Percentiles rank a stretch among this genome's conserved stretches.
Conservation (phyloP, 2,329 filamentous ascomycete genomes). For the Paramyrothecium sp. region DNA sequence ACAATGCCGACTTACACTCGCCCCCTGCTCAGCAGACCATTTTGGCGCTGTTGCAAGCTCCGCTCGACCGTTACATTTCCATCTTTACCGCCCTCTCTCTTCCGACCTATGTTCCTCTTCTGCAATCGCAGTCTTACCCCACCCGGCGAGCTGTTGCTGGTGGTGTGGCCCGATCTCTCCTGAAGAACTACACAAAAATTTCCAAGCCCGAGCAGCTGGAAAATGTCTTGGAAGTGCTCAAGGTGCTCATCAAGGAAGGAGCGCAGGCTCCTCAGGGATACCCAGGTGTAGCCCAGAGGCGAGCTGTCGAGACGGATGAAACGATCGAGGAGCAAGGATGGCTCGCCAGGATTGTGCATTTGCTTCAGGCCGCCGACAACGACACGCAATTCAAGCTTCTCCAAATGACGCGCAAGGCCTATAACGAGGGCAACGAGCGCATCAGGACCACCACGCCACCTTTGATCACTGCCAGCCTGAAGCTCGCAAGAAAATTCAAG, state of each 20-base stretch:
- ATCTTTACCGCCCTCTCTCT: constrained; percentile 95
- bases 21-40: constrained; percentile 84
- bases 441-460: constrained; percentile 95
- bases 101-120: constrained; percentile 86
- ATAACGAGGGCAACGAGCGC: constrained; percentile 87
- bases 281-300: constrained; percentile 74
- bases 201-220: constrained; percentile 77
- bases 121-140: constrained; percentile 89
- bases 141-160: constrained; percentile 88
- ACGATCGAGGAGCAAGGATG: constrained; percentile 98
- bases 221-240: constrained; percentile 82
- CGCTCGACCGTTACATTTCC: constrained; percentile 84
- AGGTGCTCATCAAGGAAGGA: constrained; percentile 91
- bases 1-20: constrained; percentile 93
- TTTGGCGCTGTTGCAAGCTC: constrained; percentile 84
- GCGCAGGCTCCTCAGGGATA: constrained; percentile 82
- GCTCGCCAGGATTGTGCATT: constrained; percentile 88
- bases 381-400: constrained; percentile 93
- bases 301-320: constrained; percentile 85
- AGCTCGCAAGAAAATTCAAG: constrained; percentile 86
- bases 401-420: constrained; percentile 83
- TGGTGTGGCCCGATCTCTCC: constrained; percentile 79
- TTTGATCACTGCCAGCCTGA: constrained; percentile 84
- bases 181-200: constrained; percentile 79
- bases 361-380: constrained; percentile 80